These are phyloP conservation scores for Cryptosporidium andersoni DNA, from an alignment of 169 alveolate species.

Conservation along the genomic window DNA sequence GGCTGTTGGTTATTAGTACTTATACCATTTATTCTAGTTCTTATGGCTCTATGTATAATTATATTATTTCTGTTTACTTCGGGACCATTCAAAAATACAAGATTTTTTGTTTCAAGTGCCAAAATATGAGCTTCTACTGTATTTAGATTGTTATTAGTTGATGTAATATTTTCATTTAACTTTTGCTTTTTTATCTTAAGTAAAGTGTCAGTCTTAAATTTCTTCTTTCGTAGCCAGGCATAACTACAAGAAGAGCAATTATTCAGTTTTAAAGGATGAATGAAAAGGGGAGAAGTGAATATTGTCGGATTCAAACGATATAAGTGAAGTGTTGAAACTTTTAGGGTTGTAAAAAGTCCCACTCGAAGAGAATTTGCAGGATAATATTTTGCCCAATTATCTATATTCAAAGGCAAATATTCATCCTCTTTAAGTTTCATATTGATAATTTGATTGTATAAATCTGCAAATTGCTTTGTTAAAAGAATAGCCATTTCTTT, in stretches of 20 bases:
- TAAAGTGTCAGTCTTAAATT: background rate
- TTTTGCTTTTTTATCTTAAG: background rate
- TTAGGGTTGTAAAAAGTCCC: conserved; percentile 44
- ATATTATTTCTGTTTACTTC: background rate
- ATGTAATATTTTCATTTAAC: background rate
- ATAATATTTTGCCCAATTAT: conserved; percentile 28
- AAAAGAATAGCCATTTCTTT: conserved; percentile 44
- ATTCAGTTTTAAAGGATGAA: conserved; percentile 22
- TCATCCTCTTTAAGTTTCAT: background rate
- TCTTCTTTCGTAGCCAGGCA: conserved; percentile 26
- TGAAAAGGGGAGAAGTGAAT: conserved; percentile 39
- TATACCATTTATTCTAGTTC: conserved; percentile 1
- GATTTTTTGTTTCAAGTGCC: conserved; percentile 31
- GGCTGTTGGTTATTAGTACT: background rate
- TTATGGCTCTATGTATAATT: background rate
- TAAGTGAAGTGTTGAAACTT: conserved; percentile 38
- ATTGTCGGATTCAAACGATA: conserved; percentile 12
- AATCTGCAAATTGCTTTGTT: conserved; percentile 49
- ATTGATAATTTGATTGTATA: conserved; percentile 5
- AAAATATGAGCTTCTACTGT: conserved; percentile 28
- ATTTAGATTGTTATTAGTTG: background rate
- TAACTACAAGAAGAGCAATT: conserved; percentile 58
- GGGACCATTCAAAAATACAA: conserved; percentile 33
- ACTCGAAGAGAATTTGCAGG: conserved; percentile 55
- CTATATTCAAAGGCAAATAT: background rate